Base-by-base conservation (phyloP, 228 moss, liverwort and hornwort genomes). In the Sphagnum magellanicum region DNA sequence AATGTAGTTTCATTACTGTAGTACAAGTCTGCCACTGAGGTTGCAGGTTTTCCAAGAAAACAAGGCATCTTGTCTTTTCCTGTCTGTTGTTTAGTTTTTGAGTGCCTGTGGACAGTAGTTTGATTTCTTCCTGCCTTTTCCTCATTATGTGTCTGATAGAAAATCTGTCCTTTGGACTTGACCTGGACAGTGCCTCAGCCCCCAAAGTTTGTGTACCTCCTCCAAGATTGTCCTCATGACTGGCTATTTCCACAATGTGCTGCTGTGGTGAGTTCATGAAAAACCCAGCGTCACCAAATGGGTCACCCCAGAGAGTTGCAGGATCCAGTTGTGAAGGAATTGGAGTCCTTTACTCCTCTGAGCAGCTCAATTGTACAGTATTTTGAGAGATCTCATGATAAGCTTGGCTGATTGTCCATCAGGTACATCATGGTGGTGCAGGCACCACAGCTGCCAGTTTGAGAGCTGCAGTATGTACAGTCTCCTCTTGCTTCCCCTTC, bases 351-450 rank as follows among this genome's bases (percentile, higher is more conserved):
- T 32, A 32, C 32, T 32, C 32, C 32, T 32, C 32, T 32, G 32
- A 32, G 32, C 32, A 32, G 32, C 3, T 32, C 3, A 3, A 32
- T 32, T 32, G 32, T 32, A 32, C 32, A 32, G 32, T 32, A 32
- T 32, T 32, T 32, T 32, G 32, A 32, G 32, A 32, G 32, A 32
- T 32, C 32, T 32, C 32, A 32, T 2, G 3, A 32, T 32, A 32
- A 32, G 32, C 32, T 32, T 32, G 32, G 32, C 32, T 32, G 32
- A 32, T 32, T 32, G 58, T 58, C 79, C 72, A 10, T 10, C 84
- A 95, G 95, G 84, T 96, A 59, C 93, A 97, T 77, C 97, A 97
- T 70, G 97, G 97, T 61, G 97, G 97, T 61, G 97, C 97, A 53
- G 93, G 97, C 59, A 97, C 93, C 66, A 86, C 93, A 57, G 91